A percentile compares a stretch with the other conserved stretches of the same genome.
These are phyloP conservation scores for Coelastrella sp. DNA, from an alignment of 139 green algal genomes.

Conservation along the genomic window DNA sequence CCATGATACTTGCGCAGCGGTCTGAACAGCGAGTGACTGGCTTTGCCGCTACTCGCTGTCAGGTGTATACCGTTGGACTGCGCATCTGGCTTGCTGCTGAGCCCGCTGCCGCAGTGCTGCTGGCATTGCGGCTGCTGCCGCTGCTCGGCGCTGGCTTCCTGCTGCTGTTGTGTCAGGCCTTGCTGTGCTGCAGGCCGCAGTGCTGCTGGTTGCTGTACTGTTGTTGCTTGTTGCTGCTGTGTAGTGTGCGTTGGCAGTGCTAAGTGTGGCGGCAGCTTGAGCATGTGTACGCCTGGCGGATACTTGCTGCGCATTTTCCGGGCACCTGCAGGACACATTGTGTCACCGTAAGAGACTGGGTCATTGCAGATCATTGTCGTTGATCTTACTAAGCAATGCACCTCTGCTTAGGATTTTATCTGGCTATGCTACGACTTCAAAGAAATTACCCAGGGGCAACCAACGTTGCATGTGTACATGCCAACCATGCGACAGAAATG, in stretches of 20 bases:
- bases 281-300: slow-evolving; percentile 10
- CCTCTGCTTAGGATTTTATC: too few species aligned
- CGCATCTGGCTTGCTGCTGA: background rate
- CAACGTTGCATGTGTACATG: too few species aligned
- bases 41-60: background rate
- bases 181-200: background rate
- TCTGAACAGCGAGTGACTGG: slow-evolving; percentile 17
- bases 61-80: background rate
- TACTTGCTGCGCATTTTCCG: slow-evolving; percentile 22
- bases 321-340: background rate
- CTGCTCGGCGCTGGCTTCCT: background rate
- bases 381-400: background rate
- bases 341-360: background rate
- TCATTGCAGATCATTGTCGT: background rate
- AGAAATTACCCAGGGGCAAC: too few species aligned
- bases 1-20: slow-evolving; percentile 37
- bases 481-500: too few species aligned
- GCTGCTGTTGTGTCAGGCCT: background rate
- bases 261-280: slow-evolving; percentile 28
- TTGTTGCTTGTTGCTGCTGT: background rate
- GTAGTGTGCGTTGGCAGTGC: slow-evolving; percentile 1
- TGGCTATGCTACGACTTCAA: too few species aligned
- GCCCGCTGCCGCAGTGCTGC: background rate
- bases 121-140: background rate
- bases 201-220: background rate